Percentiles rank a stretch among this genome's conserved stretches.
Conservation (phyloP, 2,329 filamentous ascomycete species). For the Emmonsiellopsis sp. region DNA sequence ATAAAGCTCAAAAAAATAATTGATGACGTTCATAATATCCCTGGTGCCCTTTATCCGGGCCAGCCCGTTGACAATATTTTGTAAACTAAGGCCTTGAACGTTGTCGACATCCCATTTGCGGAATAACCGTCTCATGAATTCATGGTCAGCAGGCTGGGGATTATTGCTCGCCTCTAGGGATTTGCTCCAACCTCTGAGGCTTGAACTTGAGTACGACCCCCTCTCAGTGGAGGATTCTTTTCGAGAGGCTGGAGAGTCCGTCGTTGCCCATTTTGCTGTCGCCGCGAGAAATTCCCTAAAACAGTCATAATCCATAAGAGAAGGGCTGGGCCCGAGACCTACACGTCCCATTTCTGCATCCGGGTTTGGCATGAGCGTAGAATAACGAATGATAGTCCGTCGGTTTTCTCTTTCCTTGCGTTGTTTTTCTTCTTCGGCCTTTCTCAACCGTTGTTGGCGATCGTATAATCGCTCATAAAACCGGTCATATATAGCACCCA, state of each 20-base stretch:
- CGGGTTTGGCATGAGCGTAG: constrained; percentile 36
- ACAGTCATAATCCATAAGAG: constrained; percentile 92
- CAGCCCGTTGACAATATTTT: constrained; percentile 84
- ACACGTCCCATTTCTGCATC: constrained; percentile 75
- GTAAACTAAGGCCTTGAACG: constrained; percentile 68
- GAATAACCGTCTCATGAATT: constrained; percentile 85
- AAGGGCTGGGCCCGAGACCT: constrained; percentile 78
- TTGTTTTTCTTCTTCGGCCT: constrained; percentile 65
- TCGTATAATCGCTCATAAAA: constrained; percentile 92
- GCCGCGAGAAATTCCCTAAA: constrained; percentile 89
- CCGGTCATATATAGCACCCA: constrained; percentile 83
- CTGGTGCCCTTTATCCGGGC: constrained; percentile 85
- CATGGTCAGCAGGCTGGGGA: constrained; percentile 76
- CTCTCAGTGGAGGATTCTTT: constrained; percentile 42
- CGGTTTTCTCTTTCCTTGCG: constrained; percentile 52
- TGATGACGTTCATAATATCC: constrained; percentile 97
- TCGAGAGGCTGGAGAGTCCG: constrained; percentile 62
- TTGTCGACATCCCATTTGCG: constrained; percentile 76
- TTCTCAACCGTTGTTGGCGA: constrained; percentile 69
- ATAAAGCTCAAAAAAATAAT: constrained; percentile 95
- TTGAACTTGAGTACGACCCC: constrained; percentile 52
- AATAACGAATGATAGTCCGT: constrained; percentile 26
- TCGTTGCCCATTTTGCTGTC: constrained; percentile 86
- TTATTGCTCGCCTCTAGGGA: constrained; percentile 46
- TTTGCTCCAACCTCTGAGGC: constrained; percentile 43